Conservation (phyloP, 768 basidiomycete species). For the Clavulina sp. region DNA sequence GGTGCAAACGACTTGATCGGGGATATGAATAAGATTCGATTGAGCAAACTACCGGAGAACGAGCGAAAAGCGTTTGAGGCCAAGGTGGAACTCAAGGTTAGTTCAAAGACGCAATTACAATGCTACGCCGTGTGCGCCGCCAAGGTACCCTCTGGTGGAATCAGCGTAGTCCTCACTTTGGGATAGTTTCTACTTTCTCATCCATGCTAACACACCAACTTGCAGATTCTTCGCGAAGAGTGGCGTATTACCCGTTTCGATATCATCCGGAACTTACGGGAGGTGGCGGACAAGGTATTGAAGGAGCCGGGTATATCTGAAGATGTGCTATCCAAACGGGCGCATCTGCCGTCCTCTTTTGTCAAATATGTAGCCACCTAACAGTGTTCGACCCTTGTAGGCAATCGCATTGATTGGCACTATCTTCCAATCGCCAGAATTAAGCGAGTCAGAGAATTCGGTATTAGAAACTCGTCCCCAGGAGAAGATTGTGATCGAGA, state of each 20-base stretch:
- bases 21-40: constrained; percentile 80
- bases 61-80: constrained; percentile 71
- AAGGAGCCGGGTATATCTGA: constrained; percentile 64
- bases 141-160: no score
- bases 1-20: no score
- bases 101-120: constrained; percentile 9
- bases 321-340: constrained; percentile 53
- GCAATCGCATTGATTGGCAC: no score
- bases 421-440: no score
- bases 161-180: no score
- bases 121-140: no score
- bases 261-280: constrained; percentile 74
- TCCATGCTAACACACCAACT: neutral
- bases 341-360: no score
- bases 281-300: constrained; percentile 67
- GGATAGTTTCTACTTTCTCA: neutral
- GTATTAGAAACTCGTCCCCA: no score
- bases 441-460: no score
- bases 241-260: constrained; percentile 96
- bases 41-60: constrained; percentile 77
- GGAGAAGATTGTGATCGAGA: no score
- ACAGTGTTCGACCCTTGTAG: no score
- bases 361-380: no score
- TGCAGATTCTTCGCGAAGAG: constrained; percentile 82
- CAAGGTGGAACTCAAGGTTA: constrained; percentile 80